Conservation (phyloP, 495 filamentous ascomycete species). For the Bacidia rubella region DNA sequence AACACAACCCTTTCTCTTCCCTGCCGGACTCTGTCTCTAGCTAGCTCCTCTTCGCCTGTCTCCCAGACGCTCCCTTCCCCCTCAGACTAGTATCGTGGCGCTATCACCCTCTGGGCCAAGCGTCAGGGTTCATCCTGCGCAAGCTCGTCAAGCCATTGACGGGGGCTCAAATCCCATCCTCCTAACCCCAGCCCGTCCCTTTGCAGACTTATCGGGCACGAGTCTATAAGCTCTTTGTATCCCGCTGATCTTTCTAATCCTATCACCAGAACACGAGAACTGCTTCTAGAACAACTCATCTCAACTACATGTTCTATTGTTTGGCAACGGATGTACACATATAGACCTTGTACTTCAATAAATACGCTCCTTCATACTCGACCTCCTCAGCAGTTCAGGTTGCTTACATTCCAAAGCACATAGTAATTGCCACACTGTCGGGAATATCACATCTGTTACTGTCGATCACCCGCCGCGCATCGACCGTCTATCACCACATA, state of each 20-base stretch:
- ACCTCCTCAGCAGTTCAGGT: not conserved
- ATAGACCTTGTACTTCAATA: not conserved
- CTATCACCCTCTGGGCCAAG: not conserved
- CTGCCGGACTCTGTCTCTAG: not conserved
- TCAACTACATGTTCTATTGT: not conserved
- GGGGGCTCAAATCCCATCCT: not conserved
- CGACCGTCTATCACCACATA: not conserved
- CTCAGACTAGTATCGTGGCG: not conserved
- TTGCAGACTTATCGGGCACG: not conserved
- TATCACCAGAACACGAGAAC: not conserved
- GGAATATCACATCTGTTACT: not conserved
- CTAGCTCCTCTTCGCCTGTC: not conserved
- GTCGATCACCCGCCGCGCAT: conserved; percentile 13
- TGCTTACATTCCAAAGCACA: not conserved
- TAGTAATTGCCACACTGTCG: not conserved
- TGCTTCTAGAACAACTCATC: not conserved
- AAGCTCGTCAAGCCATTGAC: conserved; percentile 8
- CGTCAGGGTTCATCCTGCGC: conserved; percentile 3
- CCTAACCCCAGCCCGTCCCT: not conserved
- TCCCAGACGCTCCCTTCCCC: not conserved
- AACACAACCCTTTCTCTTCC: not conserved
- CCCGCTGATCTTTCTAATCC: conserved; percentile 6
- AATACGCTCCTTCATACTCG: not conserved
- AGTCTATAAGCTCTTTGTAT: not conserved
- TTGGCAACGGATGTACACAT: conserved; percentile 2